Percentiles rank a stretch among this genome's conserved stretches.
phyloP scores from a whole-genome alignment of 306 rosid genomes.

The Hippophae tibetana region DNA sequence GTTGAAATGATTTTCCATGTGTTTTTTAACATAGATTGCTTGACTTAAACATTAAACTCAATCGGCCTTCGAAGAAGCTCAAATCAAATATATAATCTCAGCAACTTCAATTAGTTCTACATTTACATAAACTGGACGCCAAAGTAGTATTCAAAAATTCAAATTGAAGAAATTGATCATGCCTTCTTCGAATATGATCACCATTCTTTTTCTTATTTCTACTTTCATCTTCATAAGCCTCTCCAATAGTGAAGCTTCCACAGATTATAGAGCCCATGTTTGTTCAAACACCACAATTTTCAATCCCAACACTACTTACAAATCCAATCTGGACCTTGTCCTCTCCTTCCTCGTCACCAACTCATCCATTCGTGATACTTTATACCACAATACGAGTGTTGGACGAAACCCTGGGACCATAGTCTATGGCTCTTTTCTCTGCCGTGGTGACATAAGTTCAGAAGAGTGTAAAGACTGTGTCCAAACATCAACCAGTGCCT shows the following conservation, averaged over 20 bases:
- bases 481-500: conserved; percentile 6
- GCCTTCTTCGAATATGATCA: neutral
- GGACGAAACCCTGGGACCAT: neutral
- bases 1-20: no score
- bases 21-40: no score
- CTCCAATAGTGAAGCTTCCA: neutral
- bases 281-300: neutral
- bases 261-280: neutral
- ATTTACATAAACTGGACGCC: no score
- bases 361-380: no score
- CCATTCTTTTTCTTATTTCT: neutral
- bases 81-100: no score
- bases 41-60: no score
- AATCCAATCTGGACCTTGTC: neutral
- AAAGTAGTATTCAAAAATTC: no score
- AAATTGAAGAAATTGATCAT: no score
- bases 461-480: conserved; percentile 10
- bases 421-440: conserved; percentile 7
- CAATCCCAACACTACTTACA: neutral
- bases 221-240: neutral
- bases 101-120: neutral
- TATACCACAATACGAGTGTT: conserved; percentile 1
- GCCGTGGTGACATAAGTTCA: neutral
- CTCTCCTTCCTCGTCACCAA: neutral
- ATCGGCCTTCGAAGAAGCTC: no score